Conservation (phyloP, 2,329 filamentous ascomycete genomes). For the Chrysoporthe austroafricana region DNA sequence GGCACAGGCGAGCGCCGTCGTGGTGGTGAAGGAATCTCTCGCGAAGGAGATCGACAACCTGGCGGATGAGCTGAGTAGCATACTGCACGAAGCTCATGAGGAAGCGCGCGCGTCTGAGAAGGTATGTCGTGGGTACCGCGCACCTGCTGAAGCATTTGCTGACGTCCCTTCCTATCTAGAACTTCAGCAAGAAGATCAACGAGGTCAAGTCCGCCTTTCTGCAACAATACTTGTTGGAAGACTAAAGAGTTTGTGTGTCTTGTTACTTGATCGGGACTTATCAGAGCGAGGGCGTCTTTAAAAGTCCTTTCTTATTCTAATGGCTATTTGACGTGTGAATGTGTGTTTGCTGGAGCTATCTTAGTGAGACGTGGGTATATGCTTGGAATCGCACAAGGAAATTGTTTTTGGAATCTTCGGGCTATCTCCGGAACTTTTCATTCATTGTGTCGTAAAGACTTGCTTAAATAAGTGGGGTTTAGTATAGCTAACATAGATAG, state of each 20-base stretch:
- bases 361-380: not conserved
- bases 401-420: not conserved
- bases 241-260: conserved; percentile 3
- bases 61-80: conserved; percentile 13
- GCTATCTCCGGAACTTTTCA: not conserved
- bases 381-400: not conserved
- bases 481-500: not conserved
- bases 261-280: not conserved
- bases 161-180: conserved; percentile 8
- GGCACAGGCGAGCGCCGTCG: not conserved
- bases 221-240: conserved; percentile 27
- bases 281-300: not conserved
- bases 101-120: conserved; percentile 23
- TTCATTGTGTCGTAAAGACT: not conserved
- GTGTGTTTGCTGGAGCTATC: not conserved
- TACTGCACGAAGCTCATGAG: conserved; percentile 22
- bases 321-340: not conserved
- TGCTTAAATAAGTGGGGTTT: not conserved
- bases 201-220: conserved; percentile 24
- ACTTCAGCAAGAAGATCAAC: conserved; percentile 23
- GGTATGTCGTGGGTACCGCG: not conserved
- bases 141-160: not conserved
- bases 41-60: conserved; percentile 16
- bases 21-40: conserved; percentile 13
- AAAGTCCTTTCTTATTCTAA: not conserved